Evolutionary conservation across 202 grass and related monocot genomes (phyloP), one percentile per base, ranked within the genome.

Genomic region (Dendrocalamus latiflorus): DNA sequence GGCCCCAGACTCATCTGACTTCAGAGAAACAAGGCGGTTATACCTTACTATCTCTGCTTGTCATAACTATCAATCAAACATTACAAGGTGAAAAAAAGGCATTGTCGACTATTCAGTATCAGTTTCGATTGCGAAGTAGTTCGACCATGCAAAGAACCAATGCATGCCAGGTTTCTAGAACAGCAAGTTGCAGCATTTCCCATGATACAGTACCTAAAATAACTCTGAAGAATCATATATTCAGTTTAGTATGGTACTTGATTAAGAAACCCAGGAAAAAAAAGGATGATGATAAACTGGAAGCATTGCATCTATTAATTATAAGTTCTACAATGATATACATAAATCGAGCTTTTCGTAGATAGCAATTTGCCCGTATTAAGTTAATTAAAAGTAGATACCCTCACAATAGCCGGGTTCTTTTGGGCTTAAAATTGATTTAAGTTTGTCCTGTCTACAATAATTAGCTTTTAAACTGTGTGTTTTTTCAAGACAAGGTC

Each of bases 321-420:
- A 62, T 81, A 81, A 49, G 82, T 71, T 89, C 79, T 81, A 81
- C 44, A 75, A 72, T 77, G 83, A 76, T 86, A 64, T 89, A 89
- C 87, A 89, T 89, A 77, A 72, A 77, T 85, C 77, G 48, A 85
- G 77, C 64, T 85, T 74, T 56, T 37, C n/a, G 11, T 38, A 34
- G 62, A 81, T 55, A 77, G 36, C 86, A 83, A 43, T 89, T 64
- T 77, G 64, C 38, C 71, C 81, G 81, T 85, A 85, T 72, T 51
- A 67, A 54, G 79, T 83, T 78, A 67, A 73, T 67, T 83, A 81
- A 81, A 85, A 77, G 56, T 69, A 25, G 64, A 71, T 87, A 76
- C 16, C 37, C 66, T 77, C 62, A 69, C 70, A 87, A 33, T 33
- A 33, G 33, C 33, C 33, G 4, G 33, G 33, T 33, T 33, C 33